phyloP scores from a whole-genome alignment of 2,329 filamentous ascomycete species.

The Cladophialophora psammophila region DNA sequence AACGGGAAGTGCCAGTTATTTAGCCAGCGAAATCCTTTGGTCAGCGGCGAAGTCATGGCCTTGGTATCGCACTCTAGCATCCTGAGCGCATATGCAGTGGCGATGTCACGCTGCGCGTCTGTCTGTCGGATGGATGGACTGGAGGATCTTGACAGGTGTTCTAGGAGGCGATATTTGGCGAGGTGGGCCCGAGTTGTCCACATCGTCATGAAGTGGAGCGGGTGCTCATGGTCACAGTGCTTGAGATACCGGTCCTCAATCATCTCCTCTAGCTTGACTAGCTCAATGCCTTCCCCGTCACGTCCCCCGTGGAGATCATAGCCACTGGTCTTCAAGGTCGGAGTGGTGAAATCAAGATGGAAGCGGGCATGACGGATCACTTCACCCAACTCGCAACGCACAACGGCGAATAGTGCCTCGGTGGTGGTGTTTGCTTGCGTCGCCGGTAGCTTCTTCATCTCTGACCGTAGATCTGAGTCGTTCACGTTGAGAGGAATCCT shows the following conservation, averaged over 20 bases:
- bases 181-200: constrained; percentile 56
- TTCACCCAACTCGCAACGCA: constrained; percentile 53
- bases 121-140: constrained; percentile 39
- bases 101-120: constrained; percentile 44
- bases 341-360: constrained; percentile 58
- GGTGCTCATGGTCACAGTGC: constrained; percentile 50
- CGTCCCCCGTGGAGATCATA: constrained; percentile 35
- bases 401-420: constrained; percentile 59
- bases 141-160: constrained; percentile 52
- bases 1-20: constrained; percentile 57
- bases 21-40: constrained; percentile 54
- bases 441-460: constrained; percentile 48
- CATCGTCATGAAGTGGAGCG: constrained; percentile 58
- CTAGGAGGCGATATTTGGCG: constrained; percentile 59
- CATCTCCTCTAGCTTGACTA: constrained; percentile 49
- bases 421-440: constrained; percentile 38
- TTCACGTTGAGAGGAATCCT: constrained; percentile 52
- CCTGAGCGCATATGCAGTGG: constrained; percentile 43
- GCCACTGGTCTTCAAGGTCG: constrained; percentile 47
- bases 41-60: constrained; percentile 52
- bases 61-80: constrained; percentile 59
- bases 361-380: constrained; percentile 50
- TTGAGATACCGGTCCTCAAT: constrained; percentile 59
- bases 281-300: constrained; percentile 39
- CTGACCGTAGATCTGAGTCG: constrained; percentile 50